Base-by-base conservation (phyloP, 2,329 filamentous ascomycete genomes). In the Penicillium sp. region DNA sequence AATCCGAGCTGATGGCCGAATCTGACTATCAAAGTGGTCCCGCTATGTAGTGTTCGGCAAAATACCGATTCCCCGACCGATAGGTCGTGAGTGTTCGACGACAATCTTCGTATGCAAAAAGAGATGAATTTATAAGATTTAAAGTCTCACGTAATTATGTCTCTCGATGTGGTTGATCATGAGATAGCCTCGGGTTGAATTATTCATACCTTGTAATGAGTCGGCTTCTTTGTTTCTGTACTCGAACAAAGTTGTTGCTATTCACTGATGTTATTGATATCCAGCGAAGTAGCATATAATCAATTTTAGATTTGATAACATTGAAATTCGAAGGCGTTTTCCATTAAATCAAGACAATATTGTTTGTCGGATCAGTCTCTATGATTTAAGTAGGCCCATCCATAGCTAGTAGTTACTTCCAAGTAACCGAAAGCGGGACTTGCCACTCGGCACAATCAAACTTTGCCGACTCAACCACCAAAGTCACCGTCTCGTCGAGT, bases 361-460 rank as follows among this genome's bases (percentile, higher is more conserved):
- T 38, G 13, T 15, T 15, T 38, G 3, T n/a, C 38, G 19, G n/a
- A 40, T n/a, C 6, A 19, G 17, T 28, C 3, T n/a, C 13, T 40
- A 40, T 7, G 38, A n/a, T n/a, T 9, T 10, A 13, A 15, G 42
- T 24, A 45, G 22, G 26, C n/a, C 9, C 3, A 22, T n/a, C 8
- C 7, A 15, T 44, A 28, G 17, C 28, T 49, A 7, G 28, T 49
- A 7, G 28, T 28, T 7, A 28, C 28, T 28, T 6, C 22, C 45
- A 49, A 17, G 26, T 30, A 50, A 26, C 26, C 26, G 47, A 50
- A 26, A 13, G 19, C 47, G 47, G 47, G 6, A 12, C 15, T 50
- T 30, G 47, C 47, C 47, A 50, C 47, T 50, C 47, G 47, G 47
- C 47, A 50, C 24, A 19, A 26, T 50, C 28, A n/a, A 50, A 33